These are phyloP conservation scores for Brasilioporus rufonigricans DNA, from an alignment of 768 basidiomycete species.

Conservation along the genomic window DNA sequence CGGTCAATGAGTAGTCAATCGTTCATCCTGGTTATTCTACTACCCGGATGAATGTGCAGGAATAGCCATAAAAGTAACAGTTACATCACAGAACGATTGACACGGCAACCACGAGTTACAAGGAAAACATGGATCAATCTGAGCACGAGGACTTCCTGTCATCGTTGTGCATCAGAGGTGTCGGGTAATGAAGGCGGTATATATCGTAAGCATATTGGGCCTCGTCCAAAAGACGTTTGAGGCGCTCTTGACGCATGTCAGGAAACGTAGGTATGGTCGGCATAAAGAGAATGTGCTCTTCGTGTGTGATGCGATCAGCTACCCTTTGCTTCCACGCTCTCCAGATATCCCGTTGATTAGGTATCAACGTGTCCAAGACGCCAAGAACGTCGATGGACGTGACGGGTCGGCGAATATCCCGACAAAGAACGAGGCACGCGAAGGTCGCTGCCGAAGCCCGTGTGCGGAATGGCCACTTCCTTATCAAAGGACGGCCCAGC, in stretches of 20 bases:
- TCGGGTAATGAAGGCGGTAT: neutral
- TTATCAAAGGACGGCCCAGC: conserved; percentile 8
- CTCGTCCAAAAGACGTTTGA: conserved; percentile 11
- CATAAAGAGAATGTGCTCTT: conserved; percentile 7
- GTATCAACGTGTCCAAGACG: conserved; percentile 14
- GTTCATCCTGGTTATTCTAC: no score
- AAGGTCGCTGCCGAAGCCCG: conserved; percentile 19
- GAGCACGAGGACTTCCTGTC: neutral
- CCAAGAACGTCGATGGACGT: conserved; percentile 6
- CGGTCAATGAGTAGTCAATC: no score
- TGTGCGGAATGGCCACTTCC: conserved; percentile 15
- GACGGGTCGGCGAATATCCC: conserved; percentile 12
- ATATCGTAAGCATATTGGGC: conserved; percentile 8
- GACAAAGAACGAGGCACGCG: conserved; percentile 15
- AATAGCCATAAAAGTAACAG: no score
- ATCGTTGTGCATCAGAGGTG: neutral
- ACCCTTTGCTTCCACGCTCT: conserved; percentile 17
- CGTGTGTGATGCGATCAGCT: conserved; percentile 17
- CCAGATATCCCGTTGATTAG: conserved; percentile 15
- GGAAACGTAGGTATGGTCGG: conserved; percentile 17
- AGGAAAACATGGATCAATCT: neutral
- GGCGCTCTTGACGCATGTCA: conserved; percentile 8
- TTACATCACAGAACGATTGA: no score
- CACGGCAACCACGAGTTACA: no score
- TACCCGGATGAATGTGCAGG: no score